phyloP scores from a whole-genome alignment of 805 yeast species.

The Ogataea ganodermae region DNA sequence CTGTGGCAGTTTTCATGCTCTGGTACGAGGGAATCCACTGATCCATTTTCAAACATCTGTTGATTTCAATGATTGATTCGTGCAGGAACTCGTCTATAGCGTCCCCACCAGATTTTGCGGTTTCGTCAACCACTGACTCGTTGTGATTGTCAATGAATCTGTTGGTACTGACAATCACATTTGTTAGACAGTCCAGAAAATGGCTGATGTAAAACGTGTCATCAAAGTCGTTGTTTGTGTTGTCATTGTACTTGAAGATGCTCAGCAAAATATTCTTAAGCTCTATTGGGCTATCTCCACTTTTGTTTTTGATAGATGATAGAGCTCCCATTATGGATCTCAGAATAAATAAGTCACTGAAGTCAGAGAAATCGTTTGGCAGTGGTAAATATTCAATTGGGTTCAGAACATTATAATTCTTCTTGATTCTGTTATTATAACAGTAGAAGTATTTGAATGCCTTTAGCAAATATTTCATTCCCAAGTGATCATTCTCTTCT shows the following conservation, averaged over 20 bases:
- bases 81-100: constrained; percentile 41
- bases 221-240: constrained; percentile 71
- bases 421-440: constrained; percentile 48
- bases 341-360: constrained; percentile 67
- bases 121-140: constrained; percentile 20
- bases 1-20: constrained; percentile 51
- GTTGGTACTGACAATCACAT: constrained; percentile 29
- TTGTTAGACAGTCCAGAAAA: constrained; percentile 56
- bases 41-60: constrained; percentile 76
- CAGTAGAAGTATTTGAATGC: constrained; percentile 74
- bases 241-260: constrained; percentile 80
- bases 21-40: constrained; percentile 82
- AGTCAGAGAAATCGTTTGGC: constrained; percentile 78
- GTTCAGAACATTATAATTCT: constrained; percentile 30
- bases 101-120: constrained; percentile 17
- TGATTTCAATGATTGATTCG: constrained; percentile 64
- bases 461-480: constrained; percentile 68
- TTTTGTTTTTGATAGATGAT: constrained; percentile 58
- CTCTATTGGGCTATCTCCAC: constrained; percentile 57
- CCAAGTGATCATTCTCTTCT: constrained; percentile 63
- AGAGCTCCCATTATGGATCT: constrained; percentile 67
- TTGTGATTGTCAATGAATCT: constrained; percentile 28
- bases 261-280: constrained; percentile 67
- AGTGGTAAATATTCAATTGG: constrained; percentile 58
- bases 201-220: constrained; percentile 68